Evolutionary conservation across 2,329 filamentous ascomycete species (phyloP).

Genomic region (Pseudogymnoascus sp.): DNA sequence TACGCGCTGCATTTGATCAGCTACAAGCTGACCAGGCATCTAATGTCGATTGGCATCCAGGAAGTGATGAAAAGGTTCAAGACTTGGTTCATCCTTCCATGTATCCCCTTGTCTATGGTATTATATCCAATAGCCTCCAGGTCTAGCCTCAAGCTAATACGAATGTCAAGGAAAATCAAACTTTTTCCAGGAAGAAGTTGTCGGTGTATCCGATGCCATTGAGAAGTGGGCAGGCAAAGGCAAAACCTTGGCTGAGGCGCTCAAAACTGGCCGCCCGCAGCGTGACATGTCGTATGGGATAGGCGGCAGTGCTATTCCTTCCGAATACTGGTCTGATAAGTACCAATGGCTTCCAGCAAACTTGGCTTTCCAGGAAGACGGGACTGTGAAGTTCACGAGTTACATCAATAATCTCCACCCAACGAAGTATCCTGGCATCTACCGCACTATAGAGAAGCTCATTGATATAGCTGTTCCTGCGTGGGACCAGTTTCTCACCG

Average conservation of each 20-base stretch:
- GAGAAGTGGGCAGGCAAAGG: constrained; percentile 26
- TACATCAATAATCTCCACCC: constrained; percentile 43
- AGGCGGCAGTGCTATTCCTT: not conserved
- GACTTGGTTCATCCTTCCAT: constrained; percentile 59
- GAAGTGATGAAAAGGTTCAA: constrained; percentile 47
- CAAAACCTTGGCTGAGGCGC: constrained; percentile 12
- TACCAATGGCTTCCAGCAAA: constrained; percentile 41
- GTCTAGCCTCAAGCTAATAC: not conserved
- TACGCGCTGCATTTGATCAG: constrained; percentile 36
- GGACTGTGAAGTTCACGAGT: constrained; percentile 27
- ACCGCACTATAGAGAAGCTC: constrained; percentile 31
- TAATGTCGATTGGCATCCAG: constrained; percentile 54
- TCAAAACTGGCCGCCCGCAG: not conserved
- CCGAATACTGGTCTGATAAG: constrained; percentile 25
- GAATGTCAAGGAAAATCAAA: constrained; percentile 4
- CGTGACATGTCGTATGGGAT: not conserved
- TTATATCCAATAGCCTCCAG: not conserved
- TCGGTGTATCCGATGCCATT: constrained; percentile 23
- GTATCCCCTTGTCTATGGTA: constrained; percentile 50
- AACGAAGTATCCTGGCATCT: constrained; percentile 28
- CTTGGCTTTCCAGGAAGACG: constrained; percentile 25
- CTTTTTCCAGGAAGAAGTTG: constrained; percentile 15
- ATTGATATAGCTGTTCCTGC: constrained; percentile 30
- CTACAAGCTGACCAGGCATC: constrained; percentile 45
- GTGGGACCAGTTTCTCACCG: constrained; percentile 28